Percentiles rank a stretch among this genome's conserved stretches.
Conservation (phyloP, 2,329 filamentous ascomycete species). For the Talaromyces funiculosus region DNA sequence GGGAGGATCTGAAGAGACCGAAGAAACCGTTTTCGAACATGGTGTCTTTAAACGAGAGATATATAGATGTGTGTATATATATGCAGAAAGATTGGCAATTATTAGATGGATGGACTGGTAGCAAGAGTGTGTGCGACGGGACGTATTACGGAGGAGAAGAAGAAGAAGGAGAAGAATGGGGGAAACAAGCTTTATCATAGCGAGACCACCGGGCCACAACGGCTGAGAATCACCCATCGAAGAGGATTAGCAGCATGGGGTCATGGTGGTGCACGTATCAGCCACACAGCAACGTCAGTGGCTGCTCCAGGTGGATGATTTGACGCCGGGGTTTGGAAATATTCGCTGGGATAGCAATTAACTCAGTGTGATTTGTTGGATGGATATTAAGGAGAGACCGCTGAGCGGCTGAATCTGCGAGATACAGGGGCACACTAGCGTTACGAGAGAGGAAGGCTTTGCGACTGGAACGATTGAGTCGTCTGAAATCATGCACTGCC, state of each 20-base stretch:
- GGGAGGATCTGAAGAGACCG: constrained; percentile 29
- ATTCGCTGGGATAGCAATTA: too few species aligned
- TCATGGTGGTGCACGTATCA: too few species aligned
- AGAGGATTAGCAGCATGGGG: not conserved
- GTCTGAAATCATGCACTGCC: not conserved
- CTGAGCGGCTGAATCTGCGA: too few species aligned
- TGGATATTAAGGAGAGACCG: not conserved
- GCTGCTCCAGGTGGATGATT: too few species aligned
- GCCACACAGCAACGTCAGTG: not conserved
- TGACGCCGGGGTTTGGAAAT: too few species aligned
- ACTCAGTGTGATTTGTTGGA: not conserved
- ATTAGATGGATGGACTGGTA: not conserved
- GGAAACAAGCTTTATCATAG: not conserved
- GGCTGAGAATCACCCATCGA: not conserved
- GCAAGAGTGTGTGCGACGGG: not conserved
- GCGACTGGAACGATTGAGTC: not conserved
- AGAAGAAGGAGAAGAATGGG: not conserved
- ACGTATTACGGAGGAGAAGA: not conserved
- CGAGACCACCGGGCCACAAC: not conserved
- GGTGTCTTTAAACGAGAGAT: not conserved
- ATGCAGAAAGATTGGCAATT: not conserved
- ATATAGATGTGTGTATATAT: not conserved
- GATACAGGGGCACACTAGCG: too few species aligned
- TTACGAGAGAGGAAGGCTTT: not conserved
- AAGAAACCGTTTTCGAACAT: constrained; percentile 22